These are phyloP conservation scores for Moniliella sp. DNA, from an alignment of 1,284 basidiomycete species.

Conservation along the genomic window DNA sequence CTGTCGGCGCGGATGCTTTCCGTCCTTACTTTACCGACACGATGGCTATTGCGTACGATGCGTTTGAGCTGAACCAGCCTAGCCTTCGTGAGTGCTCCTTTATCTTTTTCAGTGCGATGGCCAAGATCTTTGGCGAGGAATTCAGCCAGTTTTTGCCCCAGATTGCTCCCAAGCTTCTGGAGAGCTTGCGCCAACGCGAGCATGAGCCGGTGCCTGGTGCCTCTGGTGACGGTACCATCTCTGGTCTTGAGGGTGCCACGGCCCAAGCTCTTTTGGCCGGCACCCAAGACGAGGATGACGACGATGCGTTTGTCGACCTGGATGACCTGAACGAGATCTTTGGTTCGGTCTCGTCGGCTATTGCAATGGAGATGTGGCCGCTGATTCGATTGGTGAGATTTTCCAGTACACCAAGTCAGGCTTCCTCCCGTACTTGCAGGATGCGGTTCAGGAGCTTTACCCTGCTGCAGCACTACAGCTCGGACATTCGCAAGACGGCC, in stretches of 20 bases:
- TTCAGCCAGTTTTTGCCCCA: conserved; percentile 68
- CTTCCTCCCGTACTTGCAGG: conserved; percentile 63
- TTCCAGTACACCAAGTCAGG: conserved; percentile 60
- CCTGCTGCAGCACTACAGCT: conserved; percentile 82
- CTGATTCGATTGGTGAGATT: conserved; percentile 78
- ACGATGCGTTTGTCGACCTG: conserved; percentile 42
- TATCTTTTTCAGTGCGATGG: conserved; percentile 96
- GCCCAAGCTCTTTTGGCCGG: conserved; percentile 38
- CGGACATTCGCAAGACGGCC: conserved; percentile 87
- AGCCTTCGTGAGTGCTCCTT: conserved; percentile 85
- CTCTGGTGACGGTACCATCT: conserved; percentile 25
- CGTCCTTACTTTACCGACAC: conserved; percentile 80
- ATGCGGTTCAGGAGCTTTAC: conserved; percentile 55
- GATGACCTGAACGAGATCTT: conserved; percentile 49
- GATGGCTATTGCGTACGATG: conserved; percentile 86
- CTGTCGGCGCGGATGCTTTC: conserved; percentile 82
- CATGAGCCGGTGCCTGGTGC: conserved; percentile 35
- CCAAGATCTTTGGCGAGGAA: conserved; percentile 79
- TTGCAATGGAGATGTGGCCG: conserved; percentile 95
- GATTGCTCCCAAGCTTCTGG: conserved; percentile 66
- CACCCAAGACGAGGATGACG: conserved; percentile 42
- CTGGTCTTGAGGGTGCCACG: conserved; percentile 46
- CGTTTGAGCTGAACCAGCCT: conserved; percentile 60
- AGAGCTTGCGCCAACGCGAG: conserved; percentile 57
- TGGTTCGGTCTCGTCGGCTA: conserved; percentile 77